Evolutionary conservation across 1,139 yeast species (phyloP).

Genomic region (Saccharomyces pastorianus): DNA sequence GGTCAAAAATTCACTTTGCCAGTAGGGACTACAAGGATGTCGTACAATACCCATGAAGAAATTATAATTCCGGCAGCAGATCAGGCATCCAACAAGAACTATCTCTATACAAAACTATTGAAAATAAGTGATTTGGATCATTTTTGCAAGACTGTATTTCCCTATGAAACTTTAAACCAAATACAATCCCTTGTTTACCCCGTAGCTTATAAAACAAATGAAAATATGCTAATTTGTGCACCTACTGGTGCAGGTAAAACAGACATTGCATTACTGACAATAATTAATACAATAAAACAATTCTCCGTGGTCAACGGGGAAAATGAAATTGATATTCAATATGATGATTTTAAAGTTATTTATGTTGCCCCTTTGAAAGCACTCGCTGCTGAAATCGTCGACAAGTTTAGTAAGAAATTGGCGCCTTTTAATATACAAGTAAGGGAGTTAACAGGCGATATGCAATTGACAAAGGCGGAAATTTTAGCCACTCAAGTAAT

Average conservation of each 20-base stretch:
- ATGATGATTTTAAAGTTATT: slow-evolving; percentile 78
- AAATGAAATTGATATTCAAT: slow-evolving; percentile 55
- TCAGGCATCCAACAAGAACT: slow-evolving; percentile 33
- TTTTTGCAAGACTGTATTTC: slow-evolving; percentile 78
- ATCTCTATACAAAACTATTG: slow-evolving; percentile 50
- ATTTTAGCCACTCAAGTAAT: slow-evolving; percentile 80
- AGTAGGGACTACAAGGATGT: slow-evolving; percentile 63
- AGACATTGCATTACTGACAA: slow-evolving; percentile 83
- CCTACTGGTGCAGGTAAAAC: slow-evolving; percentile 99
- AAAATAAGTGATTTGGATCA: slow-evolving; percentile 58
- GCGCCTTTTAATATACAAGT: slow-evolving; percentile 82
- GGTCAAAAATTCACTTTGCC: slow-evolving; percentile 81
- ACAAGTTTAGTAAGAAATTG: slow-evolving; percentile 70
- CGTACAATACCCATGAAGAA: slow-evolving; percentile 67
- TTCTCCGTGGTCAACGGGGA: slow-evolving; percentile 40
- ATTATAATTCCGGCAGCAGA: slow-evolving; percentile 71
- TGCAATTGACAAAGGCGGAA: slow-evolving; percentile 83
- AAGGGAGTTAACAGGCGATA: slow-evolving; percentile 91
- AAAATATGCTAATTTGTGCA: slow-evolving; percentile 95
- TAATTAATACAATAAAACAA: slow-evolving; percentile 74
- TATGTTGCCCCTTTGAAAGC: slow-evolving; percentile 97
- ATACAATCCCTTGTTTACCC: slow-evolving; percentile 91
- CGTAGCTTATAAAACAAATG: slow-evolving; percentile 86
- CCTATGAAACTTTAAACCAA: slow-evolving; percentile 68
- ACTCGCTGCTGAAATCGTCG: slow-evolving; percentile 93